A percentile compares a stretch with the other conserved stretches of the same genome.
Conservation (phyloP, 2,329 filamentous ascomycete genomes). For the Cordyceps militaris region DNA sequence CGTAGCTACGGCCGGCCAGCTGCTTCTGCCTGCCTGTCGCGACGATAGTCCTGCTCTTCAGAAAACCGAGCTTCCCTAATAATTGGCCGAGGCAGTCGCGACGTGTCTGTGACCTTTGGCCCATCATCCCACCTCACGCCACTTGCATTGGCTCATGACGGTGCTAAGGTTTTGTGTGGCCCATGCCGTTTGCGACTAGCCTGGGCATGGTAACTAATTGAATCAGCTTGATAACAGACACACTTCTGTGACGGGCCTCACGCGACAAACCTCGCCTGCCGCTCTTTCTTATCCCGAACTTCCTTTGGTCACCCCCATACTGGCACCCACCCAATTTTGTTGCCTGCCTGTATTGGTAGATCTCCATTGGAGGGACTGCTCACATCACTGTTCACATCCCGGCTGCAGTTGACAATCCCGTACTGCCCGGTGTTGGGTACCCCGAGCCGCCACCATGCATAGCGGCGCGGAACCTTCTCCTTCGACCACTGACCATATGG, state of each 20-base stretch:
- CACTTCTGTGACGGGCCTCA: neutral
- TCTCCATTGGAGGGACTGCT: neutral
- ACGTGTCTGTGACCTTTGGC: neutral
- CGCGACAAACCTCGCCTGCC: conserved; percentile 13
- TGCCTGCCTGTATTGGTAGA: neutral
- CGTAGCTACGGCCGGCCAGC: neutral
- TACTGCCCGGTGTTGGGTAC: neutral
- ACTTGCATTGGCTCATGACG: neutral
- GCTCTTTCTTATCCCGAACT: conserved; percentile 16
- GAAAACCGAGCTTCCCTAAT: neutral
- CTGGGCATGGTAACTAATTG: neutral
- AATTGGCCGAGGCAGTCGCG: neutral
- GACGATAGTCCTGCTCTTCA: neutral
- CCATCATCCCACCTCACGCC: neutral
- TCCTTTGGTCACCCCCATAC: neutral
- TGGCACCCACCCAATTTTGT: conserved; percentile 5
- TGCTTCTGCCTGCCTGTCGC: neutral
- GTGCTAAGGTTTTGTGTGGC: neutral
- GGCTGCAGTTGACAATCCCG: neutral
- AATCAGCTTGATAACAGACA: neutral
- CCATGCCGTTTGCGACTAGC: neutral
- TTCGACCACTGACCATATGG: conserved; percentile 25
- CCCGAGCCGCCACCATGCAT: conserved; percentile 5
- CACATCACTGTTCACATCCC: no score
- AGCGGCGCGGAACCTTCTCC: conserved; percentile 15